phyloP scores from a whole-genome alignment of 2,329 filamentous ascomycete species.

The Claviceps maximensis region DNA sequence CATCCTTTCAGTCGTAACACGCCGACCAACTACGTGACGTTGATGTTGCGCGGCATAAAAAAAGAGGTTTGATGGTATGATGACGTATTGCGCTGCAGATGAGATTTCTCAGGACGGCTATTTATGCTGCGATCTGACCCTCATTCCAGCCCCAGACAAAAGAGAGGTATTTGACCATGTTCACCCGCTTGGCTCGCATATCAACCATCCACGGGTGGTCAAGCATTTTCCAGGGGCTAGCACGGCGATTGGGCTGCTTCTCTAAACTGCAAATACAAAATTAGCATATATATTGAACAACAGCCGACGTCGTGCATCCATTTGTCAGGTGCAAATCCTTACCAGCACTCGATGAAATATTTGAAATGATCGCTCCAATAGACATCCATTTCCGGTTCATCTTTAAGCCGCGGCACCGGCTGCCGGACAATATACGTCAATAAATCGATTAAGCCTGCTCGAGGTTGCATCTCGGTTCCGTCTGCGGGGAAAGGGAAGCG shows the following conservation, averaged over 20 bases:
- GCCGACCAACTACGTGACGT: not conserved
- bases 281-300: slow-evolving; percentile 11
- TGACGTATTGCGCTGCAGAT: not conserved
- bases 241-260: slow-evolving; percentile 76
- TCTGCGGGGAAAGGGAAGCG: slow-evolving; percentile 97
- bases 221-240: slow-evolving; percentile 95
- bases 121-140: slow-evolving; percentile 5
- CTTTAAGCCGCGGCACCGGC: slow-evolving; percentile 87
- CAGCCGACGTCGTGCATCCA: not conserved
- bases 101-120: not conserved
- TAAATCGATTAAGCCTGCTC: slow-evolving; percentile 84
- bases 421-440: slow-evolving; percentile 96
- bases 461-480: slow-evolving; percentile 87
- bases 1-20: not conserved
- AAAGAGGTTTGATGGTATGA: not conserved
- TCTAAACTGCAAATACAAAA: slow-evolving; percentile 54
- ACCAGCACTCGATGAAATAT: slow-evolving; percentile 99
- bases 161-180: slow-evolving; percentile 87
- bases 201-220: slow-evolving; percentile 99
- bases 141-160: slow-evolving; percentile 97
- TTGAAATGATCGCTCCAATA: slow-evolving; percentile 97
- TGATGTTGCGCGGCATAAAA: not conserved
- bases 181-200: slow-evolving; percentile 90
- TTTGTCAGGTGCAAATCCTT: slow-evolving; percentile 28
- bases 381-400: slow-evolving; percentile 80